Evolutionary conservation across 345 rosid genomes (phyloP).

Genomic region (Viola odorata): DNA sequence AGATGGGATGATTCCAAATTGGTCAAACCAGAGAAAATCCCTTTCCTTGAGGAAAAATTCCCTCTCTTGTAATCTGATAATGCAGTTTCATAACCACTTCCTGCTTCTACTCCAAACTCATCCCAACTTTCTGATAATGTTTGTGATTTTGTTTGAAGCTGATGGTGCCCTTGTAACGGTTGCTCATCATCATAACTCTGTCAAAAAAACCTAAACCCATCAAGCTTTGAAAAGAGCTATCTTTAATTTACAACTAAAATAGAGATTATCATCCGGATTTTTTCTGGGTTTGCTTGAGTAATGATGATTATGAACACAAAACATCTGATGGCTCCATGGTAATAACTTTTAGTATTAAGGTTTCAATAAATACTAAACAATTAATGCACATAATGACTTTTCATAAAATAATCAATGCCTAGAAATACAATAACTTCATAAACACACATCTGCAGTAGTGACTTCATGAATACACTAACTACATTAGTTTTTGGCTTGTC

Average conservation of each 20-base stretch:
- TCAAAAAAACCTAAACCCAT: conserved; percentile 1
- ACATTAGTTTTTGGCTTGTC: too few relatives aligned
- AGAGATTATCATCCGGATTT: too few relatives aligned
- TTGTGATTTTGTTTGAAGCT: conserved; percentile 32
- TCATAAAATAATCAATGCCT: too few relatives aligned
- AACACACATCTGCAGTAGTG: too few relatives aligned
- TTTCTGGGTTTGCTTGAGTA: neutral
- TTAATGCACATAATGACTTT: neutral
- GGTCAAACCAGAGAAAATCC: conserved; percentile 28
- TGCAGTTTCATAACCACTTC: conserved; percentile 36
- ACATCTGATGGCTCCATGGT: neutral
- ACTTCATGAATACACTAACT: too few relatives aligned
- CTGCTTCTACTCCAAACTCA: conserved; percentile 47
- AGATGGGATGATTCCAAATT: conserved; percentile 39
- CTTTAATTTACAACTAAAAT: too few relatives aligned
- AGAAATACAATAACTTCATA: too few relatives aligned
- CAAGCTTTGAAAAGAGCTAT: too few relatives aligned
- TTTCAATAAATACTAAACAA: neutral
- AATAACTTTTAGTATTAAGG: neutral
- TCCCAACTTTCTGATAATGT: conserved; percentile 66
- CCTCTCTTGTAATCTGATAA: conserved; percentile 54
- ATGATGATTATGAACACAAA: neutral
- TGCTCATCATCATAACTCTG: conserved; percentile 84
- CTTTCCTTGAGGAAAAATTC: conserved; percentile 53
- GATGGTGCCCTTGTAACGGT: conserved; percentile 43